A percentile compares a stretch with the other conserved stretches of the same genome.
These are phyloP conservation scores for Candolleomyces efflorescens DNA, from an alignment of 768 basidiomycete species.

Conservation along the genomic window DNA sequence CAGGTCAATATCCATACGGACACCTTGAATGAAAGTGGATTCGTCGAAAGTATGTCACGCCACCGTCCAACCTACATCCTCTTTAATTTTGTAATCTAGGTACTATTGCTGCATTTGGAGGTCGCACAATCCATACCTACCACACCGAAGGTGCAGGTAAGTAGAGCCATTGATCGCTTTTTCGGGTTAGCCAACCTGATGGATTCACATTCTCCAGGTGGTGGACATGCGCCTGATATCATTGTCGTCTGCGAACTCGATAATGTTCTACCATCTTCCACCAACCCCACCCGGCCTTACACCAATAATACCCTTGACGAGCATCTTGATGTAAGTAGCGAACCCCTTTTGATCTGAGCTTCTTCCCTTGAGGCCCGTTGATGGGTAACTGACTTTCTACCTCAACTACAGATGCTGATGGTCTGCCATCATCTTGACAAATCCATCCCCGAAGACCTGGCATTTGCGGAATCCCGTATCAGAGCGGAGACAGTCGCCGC, in stretches of 20 bases:
- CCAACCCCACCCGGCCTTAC: conserved; percentile 94
- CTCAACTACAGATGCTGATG: conserved; percentile 93
- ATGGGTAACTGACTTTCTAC: neutral
- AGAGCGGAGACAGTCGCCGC: conserved; percentile 96
- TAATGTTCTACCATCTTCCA: conserved; percentile 94
- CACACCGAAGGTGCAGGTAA: conserved; percentile 93
- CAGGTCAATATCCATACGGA: conserved; percentile 95
- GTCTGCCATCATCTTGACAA: conserved; percentile 97
- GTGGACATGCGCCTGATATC: conserved; percentile 97
- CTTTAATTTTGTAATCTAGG: conserved; percentile 32
- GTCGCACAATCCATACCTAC: conserved; percentile 93
- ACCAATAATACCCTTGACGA: conserved; percentile 91
- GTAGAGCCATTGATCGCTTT: conserved; percentile 4
- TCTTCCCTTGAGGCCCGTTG: too few species aligned
- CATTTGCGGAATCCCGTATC: conserved; percentile 96
- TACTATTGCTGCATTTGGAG: conserved; percentile 87
- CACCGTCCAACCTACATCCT: neutral
- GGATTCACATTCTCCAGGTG: conserved; percentile 41
- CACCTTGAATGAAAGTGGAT: conserved; percentile 95
- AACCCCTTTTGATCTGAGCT: neutral
- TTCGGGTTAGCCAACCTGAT: too few species aligned
- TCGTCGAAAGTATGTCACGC: conserved; percentile 70
- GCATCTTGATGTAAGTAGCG: conserved; percentile 79
- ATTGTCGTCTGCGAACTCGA: conserved; percentile 90
- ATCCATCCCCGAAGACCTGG: conserved; percentile 88